Evolutionary conservation across 306 rosid species (phyloP).

Genomic region (Oxytropis ochrocephala): DNA sequence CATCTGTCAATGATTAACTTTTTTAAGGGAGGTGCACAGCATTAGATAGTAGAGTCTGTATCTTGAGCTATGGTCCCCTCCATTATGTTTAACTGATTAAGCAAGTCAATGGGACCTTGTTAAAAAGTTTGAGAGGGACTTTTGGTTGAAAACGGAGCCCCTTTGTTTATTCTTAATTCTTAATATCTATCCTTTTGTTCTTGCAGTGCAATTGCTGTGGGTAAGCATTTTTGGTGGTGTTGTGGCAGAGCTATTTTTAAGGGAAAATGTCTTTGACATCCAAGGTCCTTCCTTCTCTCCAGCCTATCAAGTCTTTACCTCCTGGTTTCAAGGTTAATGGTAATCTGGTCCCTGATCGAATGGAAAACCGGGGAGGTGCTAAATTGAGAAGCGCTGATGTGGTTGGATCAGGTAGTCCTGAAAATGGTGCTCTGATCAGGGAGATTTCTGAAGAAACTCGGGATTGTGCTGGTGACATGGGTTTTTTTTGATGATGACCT

Average conservation of each 20-base stretch:
- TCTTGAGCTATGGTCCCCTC: constrained; percentile 63
- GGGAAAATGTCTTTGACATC: constrained; percentile 52
- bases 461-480: constrained; percentile 23
- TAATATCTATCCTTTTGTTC: constrained; percentile 6
- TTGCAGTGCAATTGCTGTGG: constrained; percentile 22
- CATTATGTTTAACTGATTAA: constrained; percentile 37
- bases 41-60: constrained; percentile 26
- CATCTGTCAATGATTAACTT: constrained; percentile 31
- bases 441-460: constrained; percentile 32
- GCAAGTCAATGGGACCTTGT: constrained; percentile 59
- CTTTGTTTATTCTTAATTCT: constrained; percentile 33
- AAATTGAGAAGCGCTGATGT: constrained; percentile 30
- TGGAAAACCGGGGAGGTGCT: constrained; percentile 25
- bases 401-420: constrained; percentile 32
- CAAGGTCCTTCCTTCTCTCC: constrained; percentile 37
- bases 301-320: constrained; percentile 63
- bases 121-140: constrained; percentile 37
- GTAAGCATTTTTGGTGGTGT: constrained; percentile 27
- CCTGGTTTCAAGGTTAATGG: constrained; percentile 44
- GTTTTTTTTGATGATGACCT: constrained; percentile 63
- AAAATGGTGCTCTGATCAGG: constrained; percentile 31
- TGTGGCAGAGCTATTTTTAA: constrained; percentile 37
- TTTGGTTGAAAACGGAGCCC: constrained; percentile 27
- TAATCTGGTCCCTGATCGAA: constrained; percentile 29
- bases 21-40: constrained; percentile 26